These are phyloP conservation scores for Panellus pusillus DNA, from an alignment of 768 basidiomycete species.

Conservation along the genomic window DNA sequence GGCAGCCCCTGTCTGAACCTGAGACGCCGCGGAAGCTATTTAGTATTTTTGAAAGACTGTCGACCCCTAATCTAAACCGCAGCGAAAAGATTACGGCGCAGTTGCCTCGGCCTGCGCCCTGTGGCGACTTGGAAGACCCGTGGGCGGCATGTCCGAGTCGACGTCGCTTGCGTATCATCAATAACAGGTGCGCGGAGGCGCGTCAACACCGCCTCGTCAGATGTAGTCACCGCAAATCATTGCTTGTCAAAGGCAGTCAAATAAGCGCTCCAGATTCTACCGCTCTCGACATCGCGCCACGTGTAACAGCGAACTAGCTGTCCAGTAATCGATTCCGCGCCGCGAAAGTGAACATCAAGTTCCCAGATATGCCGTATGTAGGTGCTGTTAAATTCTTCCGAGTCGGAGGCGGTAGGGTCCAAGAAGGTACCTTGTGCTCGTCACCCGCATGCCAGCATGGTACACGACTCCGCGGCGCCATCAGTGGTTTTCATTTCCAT, in stretches of 20 bases:
- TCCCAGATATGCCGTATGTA: background rate
- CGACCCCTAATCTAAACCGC: background rate
- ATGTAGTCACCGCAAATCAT: conserved; percentile 5
- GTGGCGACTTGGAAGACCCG: background rate
- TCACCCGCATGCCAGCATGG: too few relatives aligned
- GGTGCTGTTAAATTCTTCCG: conserved; percentile 7
- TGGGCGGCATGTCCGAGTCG: too few relatives aligned
- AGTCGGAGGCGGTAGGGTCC: background rate
- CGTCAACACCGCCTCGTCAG: conserved; percentile 11
- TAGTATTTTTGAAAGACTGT: too few relatives aligned
- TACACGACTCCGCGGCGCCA: background rate
- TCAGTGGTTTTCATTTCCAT: conserved; percentile 2
- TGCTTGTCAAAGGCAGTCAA: conserved; percentile 11
- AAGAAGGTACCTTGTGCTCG: background rate
- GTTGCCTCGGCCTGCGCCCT: background rate
- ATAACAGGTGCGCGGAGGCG: background rate
- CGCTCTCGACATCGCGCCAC: background rate
- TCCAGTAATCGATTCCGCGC: background rate
- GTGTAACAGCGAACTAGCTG: background rate
- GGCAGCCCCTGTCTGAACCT: background rate
- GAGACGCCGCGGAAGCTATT: background rate
- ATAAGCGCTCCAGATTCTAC: background rate
- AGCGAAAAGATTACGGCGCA: background rate
- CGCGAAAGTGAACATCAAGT: background rate
- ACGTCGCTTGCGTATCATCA: too few relatives aligned